Evolutionary conservation across 768 basidiomycete species (phyloP).

Genomic region (Tricholoma saponaceum): DNA sequence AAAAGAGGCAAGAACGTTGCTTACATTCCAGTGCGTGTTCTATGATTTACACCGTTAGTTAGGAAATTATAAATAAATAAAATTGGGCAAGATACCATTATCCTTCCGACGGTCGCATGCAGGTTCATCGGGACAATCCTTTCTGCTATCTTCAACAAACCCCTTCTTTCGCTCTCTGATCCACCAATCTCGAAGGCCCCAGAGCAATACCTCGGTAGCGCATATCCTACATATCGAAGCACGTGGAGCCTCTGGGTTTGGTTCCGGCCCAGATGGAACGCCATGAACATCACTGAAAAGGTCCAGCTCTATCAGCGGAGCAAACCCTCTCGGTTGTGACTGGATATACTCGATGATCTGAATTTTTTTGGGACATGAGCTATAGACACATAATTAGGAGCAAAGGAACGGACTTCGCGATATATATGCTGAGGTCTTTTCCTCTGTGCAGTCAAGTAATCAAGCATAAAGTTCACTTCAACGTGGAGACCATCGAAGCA

Average conservation of each 20-base stretch:
- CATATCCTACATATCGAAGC: slow-evolving; percentile 65
- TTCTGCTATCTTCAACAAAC: slow-evolving; percentile 51
- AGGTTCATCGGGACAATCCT: slow-evolving; percentile 65
- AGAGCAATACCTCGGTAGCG: slow-evolving; percentile 70
- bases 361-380: neutral
- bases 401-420: slow-evolving; percentile 52
- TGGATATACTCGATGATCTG: slow-evolving; percentile 64
- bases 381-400: neutral
- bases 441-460: slow-evolving; percentile 63
- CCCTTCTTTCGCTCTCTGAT: slow-evolving; percentile 72
- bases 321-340: slow-evolving; percentile 59
- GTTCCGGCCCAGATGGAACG: slow-evolving; percentile 51
- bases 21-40: slow-evolving; percentile 77
- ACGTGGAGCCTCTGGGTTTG: slow-evolving; percentile 55
- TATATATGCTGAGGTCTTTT: slow-evolving; percentile 72
- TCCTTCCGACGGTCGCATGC: slow-evolving; percentile 61
- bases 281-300: slow-evolving; percentile 67
- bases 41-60: slow-evolving; percentile 21
- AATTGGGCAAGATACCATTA: slow-evolving; percentile 46
- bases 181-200: slow-evolving; percentile 83
- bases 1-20: slow-evolving; percentile 18
- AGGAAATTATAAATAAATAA: neutral
- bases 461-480: slow-evolving; percentile 82
- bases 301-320: slow-evolving; percentile 63
- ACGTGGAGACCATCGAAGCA: slow-evolving; percentile 74